phyloP scores from a whole-genome alignment of 2,329 filamentous ascomycete species.

The Fusarium equiseti region DNA sequence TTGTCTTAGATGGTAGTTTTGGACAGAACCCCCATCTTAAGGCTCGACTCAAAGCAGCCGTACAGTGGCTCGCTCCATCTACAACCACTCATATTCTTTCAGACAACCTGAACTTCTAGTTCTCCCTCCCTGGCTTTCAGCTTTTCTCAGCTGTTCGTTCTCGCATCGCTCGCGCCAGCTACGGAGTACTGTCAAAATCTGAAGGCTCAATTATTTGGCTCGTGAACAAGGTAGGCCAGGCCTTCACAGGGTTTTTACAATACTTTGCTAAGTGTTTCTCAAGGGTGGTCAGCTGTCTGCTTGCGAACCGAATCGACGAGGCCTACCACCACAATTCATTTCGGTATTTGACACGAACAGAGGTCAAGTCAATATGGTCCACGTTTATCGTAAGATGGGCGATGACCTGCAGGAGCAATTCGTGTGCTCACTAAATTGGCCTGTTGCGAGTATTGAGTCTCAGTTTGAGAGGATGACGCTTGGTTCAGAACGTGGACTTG shows the following conservation, averaged over 20 bases:
- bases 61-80: background rate
- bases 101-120: rapidly evolving
- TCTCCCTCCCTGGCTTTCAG: background rate
- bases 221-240: rapidly evolving
- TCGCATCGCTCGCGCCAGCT: background rate
- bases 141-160: background rate
- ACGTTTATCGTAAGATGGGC: background rate
- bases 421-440: background rate
- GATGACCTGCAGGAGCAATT: no score
- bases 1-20: background rate
- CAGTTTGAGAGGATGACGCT: background rate
- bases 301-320: rapidly evolving
- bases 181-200: background rate
- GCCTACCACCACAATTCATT: background rate
- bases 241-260: background rate
- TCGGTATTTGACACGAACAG: rapidly evolving
- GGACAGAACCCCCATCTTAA: background rate
- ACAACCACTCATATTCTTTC: background rate
- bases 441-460: background rate
- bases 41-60: rapidly evolving
- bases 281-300: background rate
- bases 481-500: background rate
- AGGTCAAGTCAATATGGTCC: background rate
- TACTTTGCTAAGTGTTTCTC: background rate
- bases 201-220: background rate